Percentiles rank a stretch among this genome's conserved stretches.
Conservation (phyloP, 495 filamentous ascomycete genomes). For the Bombardia bombarda region DNA sequence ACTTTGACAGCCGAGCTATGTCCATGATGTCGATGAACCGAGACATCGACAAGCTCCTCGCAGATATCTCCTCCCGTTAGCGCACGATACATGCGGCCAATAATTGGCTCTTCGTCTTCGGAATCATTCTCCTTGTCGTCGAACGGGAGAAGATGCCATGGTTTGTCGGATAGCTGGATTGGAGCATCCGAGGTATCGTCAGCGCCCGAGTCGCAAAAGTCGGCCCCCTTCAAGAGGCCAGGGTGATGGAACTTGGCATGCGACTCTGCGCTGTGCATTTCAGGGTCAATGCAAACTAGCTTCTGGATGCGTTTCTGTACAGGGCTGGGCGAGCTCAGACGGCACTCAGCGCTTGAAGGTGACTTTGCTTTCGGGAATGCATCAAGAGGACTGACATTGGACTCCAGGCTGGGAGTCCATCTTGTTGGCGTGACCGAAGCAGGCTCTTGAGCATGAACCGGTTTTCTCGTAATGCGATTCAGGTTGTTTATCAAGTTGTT, state of each 20-base stretch:
- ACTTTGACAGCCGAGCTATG: slow-evolving; percentile 26
- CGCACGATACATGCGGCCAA: slow-evolving; percentile 17
- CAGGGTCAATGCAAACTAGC: slow-evolving; percentile 6
- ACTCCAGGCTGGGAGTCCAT: neutral
- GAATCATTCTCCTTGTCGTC: slow-evolving; percentile 4
- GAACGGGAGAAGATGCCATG: slow-evolving; percentile 12
- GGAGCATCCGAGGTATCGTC: neutral
- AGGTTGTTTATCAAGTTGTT: too few species aligned
- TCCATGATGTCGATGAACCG: slow-evolving; percentile 19
- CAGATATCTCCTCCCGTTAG: slow-evolving; percentile 20
- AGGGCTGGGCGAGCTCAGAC: too few species aligned
- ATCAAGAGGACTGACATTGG: neutral
- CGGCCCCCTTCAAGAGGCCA: slow-evolving; percentile 6
- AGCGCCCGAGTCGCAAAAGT: slow-evolving; percentile 6
- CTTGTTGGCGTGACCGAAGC: too few species aligned
- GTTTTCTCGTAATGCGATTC: too few species aligned
- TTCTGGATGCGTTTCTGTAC: too few species aligned
- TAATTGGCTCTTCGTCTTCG: slow-evolving; percentile 2
- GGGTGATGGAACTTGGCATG: slow-evolving; percentile 6
- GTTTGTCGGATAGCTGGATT: neutral
- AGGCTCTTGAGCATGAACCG: too few species aligned
- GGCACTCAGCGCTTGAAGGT: neutral
- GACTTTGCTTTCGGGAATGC: neutral
- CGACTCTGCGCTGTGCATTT: slow-evolving; percentile 3
- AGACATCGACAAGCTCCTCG: slow-evolving; percentile 21